phyloP scores from a whole-genome alignment of 805 yeast genomes.

The Cyberlindnera euphorbiae region DNA sequence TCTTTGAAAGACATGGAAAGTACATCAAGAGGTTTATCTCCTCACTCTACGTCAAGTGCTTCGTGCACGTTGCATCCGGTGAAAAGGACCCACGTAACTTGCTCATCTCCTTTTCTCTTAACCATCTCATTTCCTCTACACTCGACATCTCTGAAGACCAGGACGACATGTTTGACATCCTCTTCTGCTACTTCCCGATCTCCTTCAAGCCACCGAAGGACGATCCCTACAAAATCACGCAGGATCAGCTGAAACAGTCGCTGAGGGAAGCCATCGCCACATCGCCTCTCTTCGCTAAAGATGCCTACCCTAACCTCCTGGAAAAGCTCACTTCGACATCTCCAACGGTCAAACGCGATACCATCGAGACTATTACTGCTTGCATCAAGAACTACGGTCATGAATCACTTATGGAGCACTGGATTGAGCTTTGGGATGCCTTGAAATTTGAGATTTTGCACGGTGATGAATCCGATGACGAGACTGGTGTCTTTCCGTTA shows the following conservation, averaged over 20 bases:
- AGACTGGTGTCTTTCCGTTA: conserved; percentile 36
- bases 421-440: conserved; percentile 82
- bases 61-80: conserved; percentile 67
- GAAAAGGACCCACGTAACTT: conserved; percentile 95
- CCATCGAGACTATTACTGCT: conserved; percentile 52
- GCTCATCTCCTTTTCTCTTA: conserved; percentile 59
- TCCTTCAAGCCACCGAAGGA: conserved; percentile 89
- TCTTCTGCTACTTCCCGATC: conserved; percentile 95
- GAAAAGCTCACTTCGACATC: conserved; percentile 79
- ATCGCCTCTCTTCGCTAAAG: conserved; percentile 59
- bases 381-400: conserved; percentile 52
- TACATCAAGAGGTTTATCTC: conserved; percentile 20
- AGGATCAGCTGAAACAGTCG: conserved; percentile 59
- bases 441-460: conserved; percentile 86
- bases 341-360: conserved; percentile 68
- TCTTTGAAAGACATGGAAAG: conserved; percentile 29
- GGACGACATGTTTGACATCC: conserved; percentile 77
- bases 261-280: conserved; percentile 62
- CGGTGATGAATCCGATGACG: conserved; percentile 50
- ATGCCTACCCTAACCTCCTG: conserved; percentile 69
- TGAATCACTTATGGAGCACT: conserved; percentile 48
- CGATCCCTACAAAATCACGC: conserved; percentile 80
- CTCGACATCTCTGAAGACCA: conserved; percentile 40
- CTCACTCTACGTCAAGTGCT: conserved; percentile 48
- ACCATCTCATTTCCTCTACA: conserved; percentile 49